A percentile compares a stretch with the other conserved stretches of the same genome.
Evolutionary conservation across 768 basidiomycete genomes (phyloP).

Genomic region (Tricholoma matsutake): DNA sequence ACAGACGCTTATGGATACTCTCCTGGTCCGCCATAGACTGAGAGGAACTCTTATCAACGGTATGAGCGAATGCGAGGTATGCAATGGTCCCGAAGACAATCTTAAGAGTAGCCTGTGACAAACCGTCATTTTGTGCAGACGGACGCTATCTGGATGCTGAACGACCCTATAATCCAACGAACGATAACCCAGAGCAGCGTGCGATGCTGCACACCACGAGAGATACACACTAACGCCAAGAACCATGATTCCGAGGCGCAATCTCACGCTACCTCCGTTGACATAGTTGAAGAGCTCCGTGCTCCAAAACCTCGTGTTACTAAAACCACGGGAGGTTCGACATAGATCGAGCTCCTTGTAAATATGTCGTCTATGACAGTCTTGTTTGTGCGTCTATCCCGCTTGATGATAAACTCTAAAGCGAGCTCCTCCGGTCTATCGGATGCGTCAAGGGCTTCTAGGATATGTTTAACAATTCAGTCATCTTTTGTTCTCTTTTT

Average conservation of each 20-base stretch:
- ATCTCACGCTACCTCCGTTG: not conserved
- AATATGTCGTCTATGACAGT: not conserved
- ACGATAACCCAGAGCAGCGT: not conserved
- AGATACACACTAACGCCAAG: not conserved
- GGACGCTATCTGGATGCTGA: not conserved
- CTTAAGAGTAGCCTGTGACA: not conserved
- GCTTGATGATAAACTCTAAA: not conserved
- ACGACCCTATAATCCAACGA: not conserved
- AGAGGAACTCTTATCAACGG: not conserved
- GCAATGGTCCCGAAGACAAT: not conserved
- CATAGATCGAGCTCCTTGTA: not conserved
- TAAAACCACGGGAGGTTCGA: not conserved
- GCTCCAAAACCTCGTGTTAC: not conserved
- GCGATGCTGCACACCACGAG: not conserved
- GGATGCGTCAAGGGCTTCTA: not conserved
- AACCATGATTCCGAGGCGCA: not conserved
- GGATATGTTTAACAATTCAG: not conserved
- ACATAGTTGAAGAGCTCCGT: not conserved
- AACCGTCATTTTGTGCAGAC: not conserved
- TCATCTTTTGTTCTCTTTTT: constrained; percentile 17
- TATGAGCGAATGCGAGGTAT: not conserved
- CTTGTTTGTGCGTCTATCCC: not conserved
- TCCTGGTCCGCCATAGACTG: constrained; percentile 9
- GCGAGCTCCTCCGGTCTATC: not conserved
- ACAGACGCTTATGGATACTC: constrained; percentile 20